phyloP scores from a whole-genome alignment of 83 land plant species.

The Diphasiastrum complanatum region DNA sequence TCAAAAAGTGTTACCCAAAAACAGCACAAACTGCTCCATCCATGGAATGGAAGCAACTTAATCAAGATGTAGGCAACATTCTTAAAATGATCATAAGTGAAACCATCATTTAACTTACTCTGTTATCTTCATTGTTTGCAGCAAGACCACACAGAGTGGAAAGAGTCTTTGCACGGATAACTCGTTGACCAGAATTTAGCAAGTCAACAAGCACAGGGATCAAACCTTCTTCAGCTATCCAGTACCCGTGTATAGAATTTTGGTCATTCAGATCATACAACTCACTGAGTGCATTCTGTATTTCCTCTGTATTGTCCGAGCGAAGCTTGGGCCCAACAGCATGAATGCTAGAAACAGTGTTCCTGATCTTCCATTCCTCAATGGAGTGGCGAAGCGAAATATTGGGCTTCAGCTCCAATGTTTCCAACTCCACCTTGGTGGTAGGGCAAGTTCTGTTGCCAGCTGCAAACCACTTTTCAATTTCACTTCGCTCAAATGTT shows the following conservation, averaged over 20 bases:
- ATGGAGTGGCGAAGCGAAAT: slow-evolving; percentile 24
- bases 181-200: slow-evolving; percentile 1
- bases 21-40: background rate
- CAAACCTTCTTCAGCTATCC: slow-evolving; percentile 13
- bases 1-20: background rate
- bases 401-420: slow-evolving; percentile 29
- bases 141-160: slow-evolving; percentile 15
- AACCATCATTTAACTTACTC: slow-evolving; percentile 9
- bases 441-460: slow-evolving; percentile 32
- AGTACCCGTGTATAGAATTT: background rate
- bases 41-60: background rate
- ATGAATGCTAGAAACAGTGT: slow-evolving; percentile 15
- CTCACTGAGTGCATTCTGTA: slow-evolving; percentile 24
- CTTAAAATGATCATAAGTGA: background rate
- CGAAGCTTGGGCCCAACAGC: slow-evolving; percentile 9
- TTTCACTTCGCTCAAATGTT: slow-evolving; percentile 38
- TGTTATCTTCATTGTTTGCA: slow-evolving; percentile 20
- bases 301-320: slow-evolving; percentile 10
- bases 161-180: slow-evolving; percentile 13
- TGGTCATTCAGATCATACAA: slow-evolving; percentile 20
- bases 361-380: slow-evolving; percentile 33
- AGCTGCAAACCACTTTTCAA: slow-evolving; percentile 18
- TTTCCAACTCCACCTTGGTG: slow-evolving; percentile 12
- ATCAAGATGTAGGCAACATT: background rate
- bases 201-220: slow-evolving; percentile 6